Evolutionary conservation across 2,329 filamentous ascomycete genomes (phyloP).

Genomic region (Apiospora pterosperma): DNA sequence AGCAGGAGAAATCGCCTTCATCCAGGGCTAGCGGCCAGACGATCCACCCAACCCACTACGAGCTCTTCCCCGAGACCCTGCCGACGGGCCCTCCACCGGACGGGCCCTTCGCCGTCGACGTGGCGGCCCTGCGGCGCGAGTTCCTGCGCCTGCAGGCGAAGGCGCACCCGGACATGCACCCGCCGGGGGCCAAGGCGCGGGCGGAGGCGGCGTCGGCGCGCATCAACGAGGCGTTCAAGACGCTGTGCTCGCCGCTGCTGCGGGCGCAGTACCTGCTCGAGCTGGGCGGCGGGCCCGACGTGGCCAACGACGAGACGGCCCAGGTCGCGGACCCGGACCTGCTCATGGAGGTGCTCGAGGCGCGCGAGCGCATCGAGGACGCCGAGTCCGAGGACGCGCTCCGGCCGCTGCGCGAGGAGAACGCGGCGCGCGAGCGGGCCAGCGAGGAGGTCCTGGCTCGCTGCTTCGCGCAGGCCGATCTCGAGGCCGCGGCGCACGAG

Average conservation of each 20-base stretch:
- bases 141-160: constrained; percentile 80
- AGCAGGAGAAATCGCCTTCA: not conserved
- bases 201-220: constrained; percentile 77
- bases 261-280: constrained; percentile 85
- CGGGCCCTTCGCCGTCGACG: constrained; percentile 73
- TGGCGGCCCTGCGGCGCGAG: constrained; percentile 69
- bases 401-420: constrained; percentile 55
- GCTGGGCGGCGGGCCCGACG: constrained; percentile 56
- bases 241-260: constrained; percentile 71
- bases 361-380: constrained; percentile 71
- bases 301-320: constrained; percentile 73
- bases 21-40: not conserved
- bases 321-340: constrained; percentile 66
- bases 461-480: constrained; percentile 64
- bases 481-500: constrained; percentile 65
- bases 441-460: constrained; percentile 61
- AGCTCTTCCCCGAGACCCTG: constrained; percentile 80
- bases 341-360: constrained; percentile 76
- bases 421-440: constrained; percentile 62
- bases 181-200: constrained; percentile 48
- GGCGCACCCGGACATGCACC: constrained; percentile 70
- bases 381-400: constrained; percentile 66
- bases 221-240: constrained; percentile 91
- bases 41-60: constrained; percentile 66
- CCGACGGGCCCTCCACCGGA: constrained; percentile 72